phyloP scores from a whole-genome alignment of 257 asterid species.

The Thymus mandschuricus region DNA sequence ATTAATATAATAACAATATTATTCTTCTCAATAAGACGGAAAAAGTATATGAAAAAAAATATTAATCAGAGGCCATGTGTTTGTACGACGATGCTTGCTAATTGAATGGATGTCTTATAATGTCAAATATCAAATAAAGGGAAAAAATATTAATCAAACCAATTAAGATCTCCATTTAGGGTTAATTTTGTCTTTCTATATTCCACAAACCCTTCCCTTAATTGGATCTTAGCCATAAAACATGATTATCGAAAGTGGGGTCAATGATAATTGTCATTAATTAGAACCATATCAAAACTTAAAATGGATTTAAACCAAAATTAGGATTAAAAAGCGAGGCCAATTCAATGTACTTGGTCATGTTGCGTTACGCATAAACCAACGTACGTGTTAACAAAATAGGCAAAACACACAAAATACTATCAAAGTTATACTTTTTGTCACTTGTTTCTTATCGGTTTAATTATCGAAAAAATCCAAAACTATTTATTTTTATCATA shows the following conservation, averaged over 20 bases:
- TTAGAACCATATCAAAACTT: too few species aligned
- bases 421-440: too few species aligned
- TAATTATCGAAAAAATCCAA: too few species aligned
- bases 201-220: not conserved
- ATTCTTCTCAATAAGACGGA: too few species aligned
- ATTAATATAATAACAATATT: too few species aligned
- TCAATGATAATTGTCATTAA: too few species aligned
- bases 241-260: not conserved
- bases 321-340: not conserved
- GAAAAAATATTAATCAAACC: not conserved
- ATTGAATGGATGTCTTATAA: not conserved
- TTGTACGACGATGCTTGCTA: not conserved
- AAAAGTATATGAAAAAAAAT: too few species aligned
- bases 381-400: not conserved
- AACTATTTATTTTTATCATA: too few species aligned
- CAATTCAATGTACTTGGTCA: not conserved
- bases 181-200: not conserved
- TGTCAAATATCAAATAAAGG: too few species aligned
- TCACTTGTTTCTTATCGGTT: too few species aligned
- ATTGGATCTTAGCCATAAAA: slow-evolving; percentile 2
- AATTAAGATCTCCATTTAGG: not conserved
- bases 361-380: not conserved
- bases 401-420: not conserved
- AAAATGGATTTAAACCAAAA: too few species aligned
- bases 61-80: slow-evolving; percentile 18